These are phyloP conservation scores for Aureobasidium leucospermi DNA, from an alignment of 2,329 filamentous ascomycete genomes.

Conservation along the genomic window DNA sequence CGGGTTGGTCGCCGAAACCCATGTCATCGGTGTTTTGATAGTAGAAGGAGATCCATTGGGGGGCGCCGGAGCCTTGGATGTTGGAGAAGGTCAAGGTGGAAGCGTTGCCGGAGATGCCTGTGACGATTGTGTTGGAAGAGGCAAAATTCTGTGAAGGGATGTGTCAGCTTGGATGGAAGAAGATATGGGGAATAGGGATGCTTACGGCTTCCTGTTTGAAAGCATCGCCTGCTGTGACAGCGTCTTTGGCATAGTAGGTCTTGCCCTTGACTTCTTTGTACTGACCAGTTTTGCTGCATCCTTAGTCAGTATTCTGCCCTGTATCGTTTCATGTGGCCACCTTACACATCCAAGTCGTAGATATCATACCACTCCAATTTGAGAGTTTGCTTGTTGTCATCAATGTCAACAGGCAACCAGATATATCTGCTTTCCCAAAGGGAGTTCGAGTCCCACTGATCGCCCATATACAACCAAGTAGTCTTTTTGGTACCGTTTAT, in stretches of 20 bases:
- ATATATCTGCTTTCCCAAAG: slow-evolving; percentile 52
- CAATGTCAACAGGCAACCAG: slow-evolving; percentile 48
- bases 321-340: not conserved
- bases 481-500: slow-evolving; percentile 33
- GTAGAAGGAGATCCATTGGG: slow-evolving; percentile 53
- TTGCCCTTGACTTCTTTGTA: slow-evolving; percentile 41
- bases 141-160: slow-evolving; percentile 35
- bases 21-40: slow-evolving; percentile 56
- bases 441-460: slow-evolving; percentile 55
- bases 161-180: not conserved
- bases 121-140: slow-evolving; percentile 40
- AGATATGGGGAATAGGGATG: no score
- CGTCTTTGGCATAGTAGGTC: slow-evolving; percentile 41
- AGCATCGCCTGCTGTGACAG: slow-evolving; percentile 39
- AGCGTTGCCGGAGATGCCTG: slow-evolving; percentile 49
- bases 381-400: slow-evolving; percentile 46
- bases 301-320: not conserved
- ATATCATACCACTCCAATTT: slow-evolving; percentile 48
- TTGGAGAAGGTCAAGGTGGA: slow-evolving; percentile 46
- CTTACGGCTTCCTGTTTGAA: slow-evolving; percentile 47
- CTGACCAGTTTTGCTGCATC: slow-evolving; percentile 37
- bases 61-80: slow-evolving; percentile 43
- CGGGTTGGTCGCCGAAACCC: slow-evolving; percentile 49
- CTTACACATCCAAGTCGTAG: slow-evolving; percentile 46
- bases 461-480: slow-evolving; percentile 54